A percentile compares a stretch with the other conserved stretches of the same genome.
Evolutionary conservation across 148 eudicot genomes (phyloP).

Genomic region (Cornus florida): DNA sequence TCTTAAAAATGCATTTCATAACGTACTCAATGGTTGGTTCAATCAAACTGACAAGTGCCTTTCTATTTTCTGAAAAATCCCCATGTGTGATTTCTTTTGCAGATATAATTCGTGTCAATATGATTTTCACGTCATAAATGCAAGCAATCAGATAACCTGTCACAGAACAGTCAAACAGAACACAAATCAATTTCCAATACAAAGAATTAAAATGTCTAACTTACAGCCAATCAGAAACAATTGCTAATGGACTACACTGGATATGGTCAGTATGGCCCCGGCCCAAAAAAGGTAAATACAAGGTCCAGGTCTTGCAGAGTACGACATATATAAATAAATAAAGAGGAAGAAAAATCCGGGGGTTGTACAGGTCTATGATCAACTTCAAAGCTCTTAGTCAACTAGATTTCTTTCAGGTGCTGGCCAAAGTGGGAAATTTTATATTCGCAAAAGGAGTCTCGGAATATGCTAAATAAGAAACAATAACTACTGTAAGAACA

Average conservation of each 20-base stretch:
- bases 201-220: neutral
- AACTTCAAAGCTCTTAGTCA: conserved; percentile 9
- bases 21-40: conserved; percentile 72
- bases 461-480: neutral
- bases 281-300: neutral
- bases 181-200: neutral
- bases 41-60: conserved; percentile 44
- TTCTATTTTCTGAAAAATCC: conserved; percentile 26
- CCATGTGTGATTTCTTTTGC: conserved; percentile 28
- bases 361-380: neutral
- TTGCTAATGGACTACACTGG: neutral
- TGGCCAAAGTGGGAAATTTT: conserved; percentile 2
- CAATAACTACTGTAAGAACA: neutral
- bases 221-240: neutral
- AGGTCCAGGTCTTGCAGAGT: neutral
- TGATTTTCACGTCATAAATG: conserved; percentile 50
- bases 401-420: neutral
- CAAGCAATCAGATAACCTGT: conserved; percentile 61
- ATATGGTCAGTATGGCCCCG: neutral
- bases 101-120: conserved; percentile 38
- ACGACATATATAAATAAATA: too few relatives aligned
- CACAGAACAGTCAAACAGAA: conserved; percentile 2
- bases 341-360: neutral
- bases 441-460: neutral
- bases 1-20: conserved; percentile 53